Evolutionary conservation across 2,329 filamentous ascomycete genomes (phyloP).

Genomic region (Chrysoporthe deuterocubensis): DNA sequence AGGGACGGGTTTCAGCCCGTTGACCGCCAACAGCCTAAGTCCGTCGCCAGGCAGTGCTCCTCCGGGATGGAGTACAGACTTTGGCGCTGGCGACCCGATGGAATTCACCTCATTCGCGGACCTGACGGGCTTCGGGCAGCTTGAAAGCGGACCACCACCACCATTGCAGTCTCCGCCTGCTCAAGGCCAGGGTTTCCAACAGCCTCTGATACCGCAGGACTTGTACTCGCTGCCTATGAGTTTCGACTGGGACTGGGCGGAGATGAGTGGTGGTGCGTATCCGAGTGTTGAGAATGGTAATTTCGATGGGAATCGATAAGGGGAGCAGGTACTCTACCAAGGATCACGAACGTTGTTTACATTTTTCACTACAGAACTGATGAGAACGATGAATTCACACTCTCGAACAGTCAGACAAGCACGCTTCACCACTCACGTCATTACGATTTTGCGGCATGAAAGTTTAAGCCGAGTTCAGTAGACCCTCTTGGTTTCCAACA

Average conservation of each 20-base stretch:
- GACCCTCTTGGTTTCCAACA: not conserved
- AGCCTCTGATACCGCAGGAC: conserved; percentile 90
- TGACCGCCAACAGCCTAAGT: conserved; percentile 44
- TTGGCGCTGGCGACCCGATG: conserved; percentile 39
- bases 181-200: conserved; percentile 62
- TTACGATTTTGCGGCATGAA: not conserved
- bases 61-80: conserved; percentile 53
- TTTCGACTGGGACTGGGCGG: conserved; percentile 83
- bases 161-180: conserved; percentile 42
- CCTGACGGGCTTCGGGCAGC: conserved; percentile 48
- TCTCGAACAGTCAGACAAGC: not conserved
- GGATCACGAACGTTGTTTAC: not conserved
- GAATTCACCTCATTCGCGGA: conserved; percentile 47
- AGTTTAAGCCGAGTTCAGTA: not conserved
- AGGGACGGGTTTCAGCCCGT: conserved; percentile 42
- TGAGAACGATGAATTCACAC: too few relatives aligned
- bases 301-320: conserved; percentile 40
- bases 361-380: not conserved
- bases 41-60: conserved; percentile 51
- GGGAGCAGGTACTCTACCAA: not conserved
- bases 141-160: conserved; percentile 33
- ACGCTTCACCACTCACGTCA: not conserved
- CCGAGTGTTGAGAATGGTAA: conserved; percentile 67
- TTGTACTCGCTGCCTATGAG: conserved; percentile 96
- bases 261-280: conserved; percentile 69